A percentile compares a stretch with the other conserved stretches of the same genome.
These are phyloP conservation scores for Furcasterigmium sp. DNA, from an alignment of 2,329 filamentous ascomycete species.

Conservation along the genomic window DNA sequence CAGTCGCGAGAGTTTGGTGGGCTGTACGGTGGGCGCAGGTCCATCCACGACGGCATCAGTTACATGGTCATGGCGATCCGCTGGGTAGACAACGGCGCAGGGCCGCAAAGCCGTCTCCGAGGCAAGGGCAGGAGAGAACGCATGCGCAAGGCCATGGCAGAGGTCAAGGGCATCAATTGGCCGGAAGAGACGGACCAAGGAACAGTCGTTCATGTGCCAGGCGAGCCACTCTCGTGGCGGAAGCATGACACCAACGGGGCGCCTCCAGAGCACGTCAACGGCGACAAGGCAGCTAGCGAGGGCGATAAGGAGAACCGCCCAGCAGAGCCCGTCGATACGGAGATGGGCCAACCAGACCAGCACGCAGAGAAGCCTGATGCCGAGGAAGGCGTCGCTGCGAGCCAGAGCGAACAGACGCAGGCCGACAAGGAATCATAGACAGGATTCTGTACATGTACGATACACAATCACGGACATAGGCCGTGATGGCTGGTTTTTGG, in stretches of 20 bases:
- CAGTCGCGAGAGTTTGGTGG: conserved; percentile 74
- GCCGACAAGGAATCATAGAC: background rate
- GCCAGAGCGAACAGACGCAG: conserved; percentile 5
- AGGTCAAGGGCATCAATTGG: conserved; percentile 32
- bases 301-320: conserved; percentile 44
- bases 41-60: conserved; percentile 76
- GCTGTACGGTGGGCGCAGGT: conserved; percentile 33
- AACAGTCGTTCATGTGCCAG: conserved; percentile 19
- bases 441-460: background rate
- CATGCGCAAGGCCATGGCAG: conserved; percentile 50
- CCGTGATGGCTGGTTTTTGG: too few relatives aligned
- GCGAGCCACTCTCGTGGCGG: background rate
- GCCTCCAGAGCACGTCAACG: conserved; percentile 7
- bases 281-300: conserved; percentile 24
- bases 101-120: conserved; percentile 48
- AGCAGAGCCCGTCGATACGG: conserved; percentile 1
- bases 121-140: conserved; percentile 51
- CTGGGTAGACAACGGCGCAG: conserved; percentile 76
- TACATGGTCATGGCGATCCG: conserved; percentile 78
- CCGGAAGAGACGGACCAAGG: conserved; percentile 19
- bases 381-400: background rate
- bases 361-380: background rate
- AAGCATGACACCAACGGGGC: background rate
- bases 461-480: too few relatives aligned
- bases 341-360: background rate